phyloP scores from a whole-genome alignment of 2,329 filamentous ascomycete species.

The Colletotrichum tropicicola region DNA sequence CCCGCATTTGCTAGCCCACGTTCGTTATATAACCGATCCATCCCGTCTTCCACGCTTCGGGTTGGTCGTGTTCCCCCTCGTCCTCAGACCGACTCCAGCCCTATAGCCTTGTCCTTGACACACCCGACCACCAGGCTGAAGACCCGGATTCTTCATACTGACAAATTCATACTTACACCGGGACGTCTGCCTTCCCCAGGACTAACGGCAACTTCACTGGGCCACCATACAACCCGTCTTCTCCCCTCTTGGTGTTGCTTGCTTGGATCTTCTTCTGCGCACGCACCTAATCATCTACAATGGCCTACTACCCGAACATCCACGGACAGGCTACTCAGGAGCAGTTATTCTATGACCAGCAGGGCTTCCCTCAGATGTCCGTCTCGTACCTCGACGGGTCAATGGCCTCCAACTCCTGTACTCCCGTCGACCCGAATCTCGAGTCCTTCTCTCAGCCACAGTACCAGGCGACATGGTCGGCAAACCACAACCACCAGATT shows the following conservation, averaged over 20 bases:
- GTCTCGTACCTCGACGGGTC: conserved; percentile 1
- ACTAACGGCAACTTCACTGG: not conserved
- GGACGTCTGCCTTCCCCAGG: not conserved
- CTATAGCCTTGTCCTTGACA: not conserved
- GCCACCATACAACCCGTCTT: not conserved
- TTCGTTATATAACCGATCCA: conserved; percentile 5
- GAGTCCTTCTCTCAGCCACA: conserved; percentile 4
- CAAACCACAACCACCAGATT: conserved; percentile 18
- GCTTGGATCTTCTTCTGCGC: not conserved
- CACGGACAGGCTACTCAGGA: conserved; percentile 3
- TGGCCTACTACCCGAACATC: conserved; percentile 8
- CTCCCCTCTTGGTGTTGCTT: not conserved
- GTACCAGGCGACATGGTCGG: conserved; percentile 13
- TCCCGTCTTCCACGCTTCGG: not conserved
- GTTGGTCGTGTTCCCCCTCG: not conserved
- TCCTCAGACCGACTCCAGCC: not conserved
- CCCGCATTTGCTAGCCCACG: not conserved
- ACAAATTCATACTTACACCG: not conserved
- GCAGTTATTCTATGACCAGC: conserved; percentile 11
- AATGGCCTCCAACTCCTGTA: not conserved
- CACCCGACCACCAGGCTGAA: not conserved
- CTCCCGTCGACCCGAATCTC: conserved; percentile 20
- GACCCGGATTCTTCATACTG: not conserved
- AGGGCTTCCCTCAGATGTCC: conserved; percentile 6
- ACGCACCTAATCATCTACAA: not conserved